These are phyloP conservation scores for Sedum album DNA, from an alignment of 164 flowering plant species.

Conservation along the genomic window DNA sequence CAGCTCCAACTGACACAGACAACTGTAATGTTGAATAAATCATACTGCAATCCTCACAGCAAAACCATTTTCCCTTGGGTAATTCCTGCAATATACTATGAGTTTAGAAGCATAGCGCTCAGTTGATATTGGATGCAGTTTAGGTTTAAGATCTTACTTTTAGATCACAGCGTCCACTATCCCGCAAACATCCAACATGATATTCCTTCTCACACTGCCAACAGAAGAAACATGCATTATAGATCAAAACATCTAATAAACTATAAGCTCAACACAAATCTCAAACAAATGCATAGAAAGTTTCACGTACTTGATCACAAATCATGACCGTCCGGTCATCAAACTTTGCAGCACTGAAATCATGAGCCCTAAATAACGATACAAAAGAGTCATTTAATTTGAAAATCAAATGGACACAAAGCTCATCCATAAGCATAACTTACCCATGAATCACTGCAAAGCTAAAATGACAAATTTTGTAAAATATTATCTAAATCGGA, in stretches of 20 bases:
- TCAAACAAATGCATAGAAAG: background rate
- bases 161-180: slow-evolving; percentile 54
- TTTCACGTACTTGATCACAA: slow-evolving; percentile 76
- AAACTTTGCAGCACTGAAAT: slow-evolving; percentile 57
- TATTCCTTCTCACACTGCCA: slow-evolving; percentile 85
- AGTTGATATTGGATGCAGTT: slow-evolving; percentile 1
- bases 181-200: slow-evolving; percentile 83
- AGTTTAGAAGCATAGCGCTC: background rate
- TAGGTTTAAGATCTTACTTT: slow-evolving; percentile 35
- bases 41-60: slow-evolving; percentile 56
- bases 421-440: background rate
- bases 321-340: slow-evolving; percentile 74
- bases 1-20: slow-evolving; percentile 33
- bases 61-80: slow-evolving; percentile 86
- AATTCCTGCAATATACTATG: slow-evolving; percentile 41
- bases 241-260: background rate
- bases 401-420: background rate
- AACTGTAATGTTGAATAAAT: slow-evolving; percentile 43
- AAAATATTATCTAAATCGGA: background rate
- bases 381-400: background rate
- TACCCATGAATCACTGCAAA: background rate
- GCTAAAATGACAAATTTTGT: background rate
- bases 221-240: slow-evolving; percentile 12
- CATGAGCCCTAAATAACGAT: slow-evolving; percentile 41
- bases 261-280: background rate